A percentile compares a stretch with the other conserved stretches of the same genome.
phyloP scores from a whole-genome alignment of 148 eudicot species.

The Tetragonia tetragonoides region DNA sequence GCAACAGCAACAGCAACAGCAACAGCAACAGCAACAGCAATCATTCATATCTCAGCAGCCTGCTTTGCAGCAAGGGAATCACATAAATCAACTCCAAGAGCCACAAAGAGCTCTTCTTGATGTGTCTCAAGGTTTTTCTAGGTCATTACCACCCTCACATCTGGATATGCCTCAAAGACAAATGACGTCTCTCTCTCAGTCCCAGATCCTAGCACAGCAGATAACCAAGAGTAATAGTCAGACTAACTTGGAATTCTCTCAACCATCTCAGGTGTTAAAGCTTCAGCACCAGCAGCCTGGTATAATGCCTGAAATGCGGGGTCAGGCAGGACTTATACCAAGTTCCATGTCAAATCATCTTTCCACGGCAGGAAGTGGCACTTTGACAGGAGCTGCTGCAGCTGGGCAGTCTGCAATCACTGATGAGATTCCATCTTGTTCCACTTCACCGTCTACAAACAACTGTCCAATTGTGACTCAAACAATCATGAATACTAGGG shows the following conservation, averaged over 20 bases:
- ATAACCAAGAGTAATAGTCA: constrained; percentile 42
- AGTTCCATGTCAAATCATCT: constrained; percentile 46
- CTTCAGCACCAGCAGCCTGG: constrained; percentile 48
- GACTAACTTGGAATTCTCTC: constrained; percentile 38
- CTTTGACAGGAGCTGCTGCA: constrained; percentile 46
- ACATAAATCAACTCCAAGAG: constrained; percentile 51
- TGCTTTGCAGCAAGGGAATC: constrained; percentile 43
- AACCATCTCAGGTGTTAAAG: constrained; percentile 50
- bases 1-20: constrained; percentile 58
- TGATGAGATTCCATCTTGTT: constrained; percentile 79
- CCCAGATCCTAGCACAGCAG: constrained; percentile 48
- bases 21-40: constrained; percentile 47
- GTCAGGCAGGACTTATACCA: constrained; percentile 34
- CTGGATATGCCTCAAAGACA: constrained; percentile 51
- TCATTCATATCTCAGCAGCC: constrained; percentile 60
- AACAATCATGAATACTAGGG: constrained; percentile 37
- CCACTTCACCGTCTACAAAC: constrained; percentile 86
- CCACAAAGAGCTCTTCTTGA: constrained; percentile 46
- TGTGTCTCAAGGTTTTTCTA: constrained; percentile 55
- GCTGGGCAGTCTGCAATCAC: constrained; percentile 60
- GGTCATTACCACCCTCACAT: constrained; percentile 49
- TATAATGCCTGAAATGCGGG: constrained; percentile 42
- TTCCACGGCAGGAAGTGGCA: constrained; percentile 45
- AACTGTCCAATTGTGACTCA: constrained; percentile 45
- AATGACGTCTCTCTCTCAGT: constrained; percentile 41